These are phyloP conservation scores for Tolypocladium tundrense DNA, from an alignment of 2,329 filamentous ascomycete species.

Conservation along the genomic window DNA sequence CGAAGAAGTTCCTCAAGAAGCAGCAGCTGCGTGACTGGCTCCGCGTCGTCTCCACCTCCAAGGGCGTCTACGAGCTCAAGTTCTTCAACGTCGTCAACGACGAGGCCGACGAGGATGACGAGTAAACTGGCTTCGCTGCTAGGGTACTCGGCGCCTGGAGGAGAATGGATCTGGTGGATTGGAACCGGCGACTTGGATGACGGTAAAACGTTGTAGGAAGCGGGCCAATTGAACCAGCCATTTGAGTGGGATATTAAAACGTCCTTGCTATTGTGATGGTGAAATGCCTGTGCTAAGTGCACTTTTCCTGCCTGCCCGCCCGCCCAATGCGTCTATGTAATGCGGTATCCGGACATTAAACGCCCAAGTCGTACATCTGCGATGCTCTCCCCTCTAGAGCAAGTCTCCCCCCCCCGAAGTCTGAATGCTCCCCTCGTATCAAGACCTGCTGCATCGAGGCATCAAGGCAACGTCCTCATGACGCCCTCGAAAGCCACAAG, in stretches of 20 bases:
- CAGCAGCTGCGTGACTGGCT: conserved; percentile 99
- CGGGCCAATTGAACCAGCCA: background rate
- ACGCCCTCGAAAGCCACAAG: conserved; percentile 88
- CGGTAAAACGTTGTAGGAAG: background rate
- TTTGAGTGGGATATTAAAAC: background rate
- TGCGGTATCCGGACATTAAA: too few relatives aligned
- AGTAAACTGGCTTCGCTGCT: conserved; percentile 53
- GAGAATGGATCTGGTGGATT: background rate
- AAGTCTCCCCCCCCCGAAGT: background rate
- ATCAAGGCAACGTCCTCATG: conserved; percentile 55
- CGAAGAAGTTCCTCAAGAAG: conserved; percentile 99
- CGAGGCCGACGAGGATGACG: conserved; percentile 94
- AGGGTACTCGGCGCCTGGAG: background rate
- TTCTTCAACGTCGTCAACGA: conserved; percentile 99
- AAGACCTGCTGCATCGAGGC: background rate
- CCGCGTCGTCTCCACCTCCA: conserved; percentile 93
- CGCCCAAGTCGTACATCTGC: background rate
- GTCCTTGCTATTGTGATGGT: background rate
- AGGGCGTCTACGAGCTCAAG: conserved; percentile 98
- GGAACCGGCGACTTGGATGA: background rate
- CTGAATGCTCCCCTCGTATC: too few relatives aligned
- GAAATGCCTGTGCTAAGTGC: background rate
- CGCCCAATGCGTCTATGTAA: background rate
- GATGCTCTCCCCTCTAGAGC: background rate
- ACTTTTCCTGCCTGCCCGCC: background rate